Evolutionary conservation across 2,329 filamentous ascomycete species (phyloP), one percentile per base, ranked within the genome.

Genomic region (Aspergillus aculeatinus): DNA sequence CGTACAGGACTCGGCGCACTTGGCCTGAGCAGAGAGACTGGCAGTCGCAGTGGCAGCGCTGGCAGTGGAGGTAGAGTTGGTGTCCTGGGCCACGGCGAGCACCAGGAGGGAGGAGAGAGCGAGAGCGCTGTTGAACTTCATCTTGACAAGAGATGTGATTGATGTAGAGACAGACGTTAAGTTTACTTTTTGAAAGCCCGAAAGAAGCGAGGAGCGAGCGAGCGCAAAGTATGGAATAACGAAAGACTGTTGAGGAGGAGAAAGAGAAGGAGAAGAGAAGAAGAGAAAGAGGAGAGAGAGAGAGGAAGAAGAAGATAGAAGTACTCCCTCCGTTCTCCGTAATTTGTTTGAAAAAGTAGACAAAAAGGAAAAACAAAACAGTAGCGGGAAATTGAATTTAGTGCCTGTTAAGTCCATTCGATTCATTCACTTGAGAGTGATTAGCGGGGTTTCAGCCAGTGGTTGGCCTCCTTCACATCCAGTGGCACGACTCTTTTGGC

Each of bases 61-160:
- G 11, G 69, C 57, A 48, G 67, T 70, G 55, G 67, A 62, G 16
- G 39, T 44, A 14, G 39, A 44, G 39, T 65, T 61, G 39, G 65
- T 61, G 48, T 61, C 59, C 66, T 81, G 76, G 59, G 80, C 80
- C 57, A 77, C 73, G 52, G 72, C 79, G 65, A 80, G 70, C 65
- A 75, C 77, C 65, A 77, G 70, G 63, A 84, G 73, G 62, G 78
- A 74, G 60, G 76, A 72, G 63, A 82, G 65, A 65, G 80, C 72
- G 65, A 80, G 63, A 61, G 78, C 60, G 61, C 72, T 55, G 52
- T 55, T 76, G 75, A 80, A 65, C 74, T 77, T 78, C 76, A 78
- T 78, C 58, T 66, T 74, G 66, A 59, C 4, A 27, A 21, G 55
- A 23, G 51, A 42, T 23, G 3, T 35, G 31, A 52, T 52, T 9